Evolutionary conservation across 1,139 yeast species (phyloP), one percentile per base, ranked within the genome.

Genomic region (Pichia sp.): DNA sequence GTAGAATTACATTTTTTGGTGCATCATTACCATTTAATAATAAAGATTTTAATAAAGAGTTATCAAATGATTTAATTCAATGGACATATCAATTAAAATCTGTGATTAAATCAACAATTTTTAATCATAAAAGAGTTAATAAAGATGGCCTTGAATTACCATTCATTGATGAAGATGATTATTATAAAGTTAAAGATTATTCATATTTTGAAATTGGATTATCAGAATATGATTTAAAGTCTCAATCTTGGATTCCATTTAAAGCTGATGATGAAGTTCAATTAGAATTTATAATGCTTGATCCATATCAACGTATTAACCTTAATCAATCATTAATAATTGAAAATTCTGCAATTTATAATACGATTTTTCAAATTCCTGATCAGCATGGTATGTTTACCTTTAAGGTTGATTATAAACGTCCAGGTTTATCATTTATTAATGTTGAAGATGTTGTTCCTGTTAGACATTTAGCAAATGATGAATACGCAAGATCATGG

Each of bases 361-460:
- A 74, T 7, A 67, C 76, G 3, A 75, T 75, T 44, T 88, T 94
- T 67, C 76, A 76, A 48, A 69, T 89, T 44, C 98, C 98, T 28
- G 97, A 92, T 66, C 97, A 90, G 63, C 96, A 92, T 65, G 99
- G 99, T 50, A 86, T 92, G 78, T 94, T 89, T 69, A 87, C 97
- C 4, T 88, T 88, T 67, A 77, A 78, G 55, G 74, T 86, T 45
- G 85, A 85, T 60, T 90, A 90, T 71, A 78, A 79, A 66, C 81
- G 96, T 62, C 72, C 79, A n/a, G 97, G 97, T 7, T 73, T 76
- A 57, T 75, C 86, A 33, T 88, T 73, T 66, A 66, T 92, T 53
- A 72, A 73, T 26, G 87, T 84, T 60, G 75, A 78, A 54, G 75
- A 75, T 52, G 81, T 85, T 25, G 89, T 89, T 43, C 82, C 97